Evolutionary conservation across 192 early-diverging fungal genomes (phyloP).

Genomic region (Entophlyctis helioformis): DNA sequence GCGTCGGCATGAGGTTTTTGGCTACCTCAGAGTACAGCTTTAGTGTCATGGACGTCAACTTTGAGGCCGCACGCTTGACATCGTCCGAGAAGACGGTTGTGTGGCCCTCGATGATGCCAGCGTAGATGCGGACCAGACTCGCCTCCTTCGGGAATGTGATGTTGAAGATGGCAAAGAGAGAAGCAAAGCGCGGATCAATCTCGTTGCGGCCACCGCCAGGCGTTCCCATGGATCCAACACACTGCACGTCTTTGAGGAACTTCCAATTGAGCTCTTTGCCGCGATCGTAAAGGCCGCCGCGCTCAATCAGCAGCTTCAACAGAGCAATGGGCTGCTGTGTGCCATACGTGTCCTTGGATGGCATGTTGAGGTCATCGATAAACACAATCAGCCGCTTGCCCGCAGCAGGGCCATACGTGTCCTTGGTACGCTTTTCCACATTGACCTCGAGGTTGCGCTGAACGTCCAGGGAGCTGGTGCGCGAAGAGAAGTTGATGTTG

Average conservation of each 20-base stretch:
- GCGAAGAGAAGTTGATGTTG: slow-evolving; percentile 46
- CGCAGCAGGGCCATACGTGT: slow-evolving; percentile 44
- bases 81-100: slow-evolving; percentile 32
- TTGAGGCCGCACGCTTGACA: slow-evolving; percentile 18
- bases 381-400: slow-evolving; percentile 41
- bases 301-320: slow-evolving; percentile 45
- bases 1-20: slow-evolving; percentile 45
- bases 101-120: slow-evolving; percentile 41
- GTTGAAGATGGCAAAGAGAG: slow-evolving; percentile 46
- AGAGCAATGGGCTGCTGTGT: slow-evolving; percentile 53
- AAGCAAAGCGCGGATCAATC: slow-evolving; percentile 45
- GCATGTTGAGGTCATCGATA: slow-evolving; percentile 52
- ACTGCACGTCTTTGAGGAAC: slow-evolving; percentile 46
- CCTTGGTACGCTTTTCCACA: slow-evolving; percentile 49
- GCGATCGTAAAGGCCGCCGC: slow-evolving; percentile 42
- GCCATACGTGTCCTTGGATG: slow-evolving; percentile 49
- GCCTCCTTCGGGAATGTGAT: slow-evolving; percentile 48
- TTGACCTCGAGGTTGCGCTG: slow-evolving; percentile 49
- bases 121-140: slow-evolving; percentile 37
- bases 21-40: slow-evolving; percentile 40
- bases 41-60: slow-evolving; percentile 32
- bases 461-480: slow-evolving; percentile 46
- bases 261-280: slow-evolving; percentile 55
- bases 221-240: slow-evolving; percentile 47
- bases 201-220: slow-evolving; percentile 52